These are phyloP conservation scores for Epichloe sibirici DNA, from an alignment of 2,329 filamentous ascomycete genomes.

Conservation along the genomic window DNA sequence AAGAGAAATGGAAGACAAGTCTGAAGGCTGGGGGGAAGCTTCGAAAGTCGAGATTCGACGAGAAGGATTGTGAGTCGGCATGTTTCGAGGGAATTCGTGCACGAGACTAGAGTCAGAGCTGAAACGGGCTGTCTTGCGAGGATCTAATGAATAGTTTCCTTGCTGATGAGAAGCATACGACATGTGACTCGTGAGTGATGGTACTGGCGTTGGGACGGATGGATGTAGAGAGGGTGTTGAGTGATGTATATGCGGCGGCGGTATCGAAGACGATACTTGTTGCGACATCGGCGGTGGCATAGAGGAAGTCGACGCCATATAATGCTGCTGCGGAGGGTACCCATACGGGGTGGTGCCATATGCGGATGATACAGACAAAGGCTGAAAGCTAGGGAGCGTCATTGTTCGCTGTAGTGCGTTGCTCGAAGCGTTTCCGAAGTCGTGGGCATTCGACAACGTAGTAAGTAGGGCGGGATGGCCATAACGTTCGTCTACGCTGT, in stretches of 20 bases:
- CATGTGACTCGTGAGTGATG: background rate
- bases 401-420: constrained; percentile 15
- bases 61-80: constrained; percentile 11
- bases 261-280: constrained; percentile 1
- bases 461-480: constrained; percentile 5
- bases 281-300: constrained; percentile 5
- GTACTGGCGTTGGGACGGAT: constrained; percentile 8
- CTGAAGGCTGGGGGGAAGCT: constrained; percentile 5
- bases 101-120: constrained; percentile 9
- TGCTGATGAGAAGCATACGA: constrained; percentile 4
- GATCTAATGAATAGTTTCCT: constrained; percentile 13
- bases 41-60: constrained; percentile 13
- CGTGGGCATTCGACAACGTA: constrained; percentile 7
- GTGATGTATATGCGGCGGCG: background rate
- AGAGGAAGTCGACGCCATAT: constrained; percentile 1
- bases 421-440: constrained; percentile 6
- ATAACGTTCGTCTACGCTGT: constrained; percentile 6
- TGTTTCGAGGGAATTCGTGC: constrained; percentile 14
- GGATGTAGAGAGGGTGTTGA: constrained; percentile 9
- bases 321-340: constrained; percentile 3
- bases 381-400: constrained; percentile 13
- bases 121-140: constrained; percentile 7
- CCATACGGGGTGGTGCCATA: constrained; percentile 6
- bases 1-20: constrained; percentile 8
- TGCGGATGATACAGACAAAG: background rate